These are phyloP conservation scores for Cyclospora cayetanensis DNA, from an alignment of 169 alveolate species.

Conservation along the genomic window DNA sequence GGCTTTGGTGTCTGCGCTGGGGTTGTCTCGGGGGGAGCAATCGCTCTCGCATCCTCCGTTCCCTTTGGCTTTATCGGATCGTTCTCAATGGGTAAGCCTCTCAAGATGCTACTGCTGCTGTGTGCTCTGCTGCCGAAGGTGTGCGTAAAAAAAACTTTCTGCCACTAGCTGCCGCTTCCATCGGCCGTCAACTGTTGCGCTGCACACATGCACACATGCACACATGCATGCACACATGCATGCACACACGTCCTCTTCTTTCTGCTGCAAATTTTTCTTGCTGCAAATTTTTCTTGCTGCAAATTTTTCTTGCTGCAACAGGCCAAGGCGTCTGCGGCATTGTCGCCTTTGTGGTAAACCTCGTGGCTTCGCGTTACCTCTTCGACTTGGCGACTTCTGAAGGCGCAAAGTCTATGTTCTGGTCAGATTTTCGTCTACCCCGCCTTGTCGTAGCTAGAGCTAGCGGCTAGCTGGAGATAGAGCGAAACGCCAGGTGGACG, in stretches of 20 bases:
- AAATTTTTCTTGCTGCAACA: background rate
- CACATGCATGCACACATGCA: background rate
- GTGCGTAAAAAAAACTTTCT: too few relatives aligned
- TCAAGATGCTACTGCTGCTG: background rate
- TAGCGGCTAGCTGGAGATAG: too few relatives aligned
- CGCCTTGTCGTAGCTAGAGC: too few relatives aligned
- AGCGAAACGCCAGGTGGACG: too few relatives aligned
- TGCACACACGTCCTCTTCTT: background rate
- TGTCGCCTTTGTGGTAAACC: background rate
- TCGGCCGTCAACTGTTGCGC: background rate
- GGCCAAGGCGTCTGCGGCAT: conserved; percentile 42
- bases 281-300: background rate
- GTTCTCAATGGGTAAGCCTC: conserved; percentile 50
- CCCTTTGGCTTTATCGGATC: conserved; percentile 46
- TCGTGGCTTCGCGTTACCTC: background rate
- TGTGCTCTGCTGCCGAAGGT: background rate
- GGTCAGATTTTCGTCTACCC: too few relatives aligned
- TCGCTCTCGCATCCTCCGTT: conserved; percentile 37
- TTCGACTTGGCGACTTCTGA: conserved; percentile 23
- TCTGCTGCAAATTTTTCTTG: background rate
- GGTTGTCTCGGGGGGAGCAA: background rate
- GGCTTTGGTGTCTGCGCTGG: conserved; percentile 48
- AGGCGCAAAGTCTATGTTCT: conserved; percentile 24
- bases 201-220: too few relatives aligned
- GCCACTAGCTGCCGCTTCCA: background rate